phyloP scores from a whole-genome alignment of 495 filamentous ascomycete genomes.

The Aspergillus cristatus region DNA sequence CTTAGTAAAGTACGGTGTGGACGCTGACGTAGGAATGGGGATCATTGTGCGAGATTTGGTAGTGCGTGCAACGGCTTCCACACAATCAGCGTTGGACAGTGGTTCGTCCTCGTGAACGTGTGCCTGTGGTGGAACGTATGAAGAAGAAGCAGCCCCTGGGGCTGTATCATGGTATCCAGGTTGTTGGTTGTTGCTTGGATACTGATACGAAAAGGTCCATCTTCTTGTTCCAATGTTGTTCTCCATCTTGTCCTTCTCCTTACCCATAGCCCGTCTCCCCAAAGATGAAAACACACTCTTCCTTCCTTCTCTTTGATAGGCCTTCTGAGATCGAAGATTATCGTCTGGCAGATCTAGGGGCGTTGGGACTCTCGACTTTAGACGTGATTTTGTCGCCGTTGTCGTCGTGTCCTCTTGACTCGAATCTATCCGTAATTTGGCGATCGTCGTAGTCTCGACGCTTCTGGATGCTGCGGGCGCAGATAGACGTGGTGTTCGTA shows the following conservation, averaged over 20 bases:
- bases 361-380: constrained; percentile 12
- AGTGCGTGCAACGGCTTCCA: too few species aligned
- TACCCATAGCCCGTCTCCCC: constrained; percentile 1
- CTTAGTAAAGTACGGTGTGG: background rate
- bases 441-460: background rate
- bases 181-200: background rate
- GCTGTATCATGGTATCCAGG: too few species aligned
- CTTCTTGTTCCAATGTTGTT: too few species aligned
- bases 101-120: too few species aligned
- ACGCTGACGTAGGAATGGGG: background rate
- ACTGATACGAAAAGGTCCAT: too few species aligned
- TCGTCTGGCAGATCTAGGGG: constrained; percentile 5
- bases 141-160: too few species aligned
- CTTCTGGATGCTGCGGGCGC: too few species aligned
- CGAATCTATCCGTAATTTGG: background rate
- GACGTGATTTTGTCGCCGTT: background rate
- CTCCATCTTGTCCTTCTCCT: too few species aligned
- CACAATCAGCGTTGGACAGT: too few species aligned
- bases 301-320: constrained; percentile 11
- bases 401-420: background rate
- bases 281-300: constrained; percentile 8
- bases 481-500: too few species aligned
- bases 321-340: constrained; percentile 7
- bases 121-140: too few species aligned
- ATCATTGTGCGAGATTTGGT: background rate